These are phyloP conservation scores for Ogataea chonburiensis DNA, from an alignment of 805 yeast species.

Conservation along the genomic window DNA sequence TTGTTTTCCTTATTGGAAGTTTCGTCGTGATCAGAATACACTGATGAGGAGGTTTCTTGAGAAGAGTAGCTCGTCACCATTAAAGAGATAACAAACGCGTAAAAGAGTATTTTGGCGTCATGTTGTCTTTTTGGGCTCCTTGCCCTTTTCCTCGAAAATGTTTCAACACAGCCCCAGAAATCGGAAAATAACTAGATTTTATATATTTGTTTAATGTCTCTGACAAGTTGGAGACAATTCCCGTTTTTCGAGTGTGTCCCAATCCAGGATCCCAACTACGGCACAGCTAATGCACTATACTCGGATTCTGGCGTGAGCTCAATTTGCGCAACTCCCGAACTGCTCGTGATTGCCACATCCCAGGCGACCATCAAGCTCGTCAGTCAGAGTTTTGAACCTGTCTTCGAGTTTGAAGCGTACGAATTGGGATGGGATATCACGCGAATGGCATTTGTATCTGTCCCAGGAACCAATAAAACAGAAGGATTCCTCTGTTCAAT, in stretches of 20 bases:
- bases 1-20: conserved; percentile 1
- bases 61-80: conserved; percentile 6
- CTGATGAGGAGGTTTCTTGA: conserved; percentile 16
- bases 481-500: conserved; percentile 59
- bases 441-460: conserved; percentile 45
- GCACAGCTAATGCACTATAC: conserved; percentile 61
- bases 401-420: conserved; percentile 58
- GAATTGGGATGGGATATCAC: conserved; percentile 65
- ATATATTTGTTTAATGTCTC: conserved; percentile 27
- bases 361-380: conserved; percentile 57
- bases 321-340: conserved; percentile 54
- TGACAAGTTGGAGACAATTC: conserved; percentile 57
- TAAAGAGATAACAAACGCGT: too few relatives aligned
- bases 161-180: conserved; percentile 15
- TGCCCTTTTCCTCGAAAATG: conserved; percentile 11
- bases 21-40: conserved; percentile 15
- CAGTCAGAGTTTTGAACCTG: conserved; percentile 45
- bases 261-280: conserved; percentile 76
- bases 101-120: too few relatives aligned
- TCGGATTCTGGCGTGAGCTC: conserved; percentile 76
- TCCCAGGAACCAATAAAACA: conserved; percentile 10
- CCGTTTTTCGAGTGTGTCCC: conserved; percentile 84
- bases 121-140: background rate
- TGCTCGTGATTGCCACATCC: conserved; percentile 59
- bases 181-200: background rate